Conservation (phyloP, 225 moss, liverwort and hornwort genomes). For the Thuidium tamariscinum region DNA sequence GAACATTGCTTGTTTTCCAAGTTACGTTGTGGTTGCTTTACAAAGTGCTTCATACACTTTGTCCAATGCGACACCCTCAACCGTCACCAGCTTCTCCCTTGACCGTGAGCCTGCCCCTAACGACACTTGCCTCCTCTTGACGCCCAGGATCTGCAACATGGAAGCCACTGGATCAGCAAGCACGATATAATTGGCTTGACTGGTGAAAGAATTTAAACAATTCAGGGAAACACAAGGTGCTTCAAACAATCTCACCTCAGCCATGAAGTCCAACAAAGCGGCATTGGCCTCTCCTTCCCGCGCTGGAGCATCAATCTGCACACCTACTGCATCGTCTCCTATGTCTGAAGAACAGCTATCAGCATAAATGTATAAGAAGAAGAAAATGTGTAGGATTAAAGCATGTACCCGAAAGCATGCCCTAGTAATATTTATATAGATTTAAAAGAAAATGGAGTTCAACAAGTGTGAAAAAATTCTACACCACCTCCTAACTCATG, state of each 20-base stretch:
- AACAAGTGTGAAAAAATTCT: neutral
- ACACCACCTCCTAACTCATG: neutral
- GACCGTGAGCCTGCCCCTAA: constrained; percentile 50
- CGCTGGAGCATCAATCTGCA: constrained; percentile 61
- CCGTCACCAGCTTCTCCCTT: constrained; percentile 46
- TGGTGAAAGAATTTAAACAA: neutral
- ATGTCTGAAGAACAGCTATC: constrained; percentile 16
- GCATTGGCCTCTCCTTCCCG: constrained; percentile 64
- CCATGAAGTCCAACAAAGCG: constrained; percentile 48
- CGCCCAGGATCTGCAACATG: constrained; percentile 31
- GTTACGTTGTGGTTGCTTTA: neutral
- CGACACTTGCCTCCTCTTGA: constrained; percentile 48
- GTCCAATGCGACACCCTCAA: constrained; percentile 36
- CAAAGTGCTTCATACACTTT: constrained; percentile 25
- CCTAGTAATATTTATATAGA: neutral
- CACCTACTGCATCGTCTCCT: constrained; percentile 50
- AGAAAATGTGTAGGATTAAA: neutral
- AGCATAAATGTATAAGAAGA: neutral
- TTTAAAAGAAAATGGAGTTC: too few species aligned
- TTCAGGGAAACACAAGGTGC: neutral
- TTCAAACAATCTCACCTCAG: constrained; percentile 26
- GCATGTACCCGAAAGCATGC: neutral
- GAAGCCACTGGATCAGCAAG: neutral
- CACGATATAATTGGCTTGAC: neutral
- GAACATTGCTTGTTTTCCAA: neutral